These are phyloP conservation scores for Dactylellina drechsleri DNA, from an alignment of 2,329 filamentous ascomycete genomes.

Conservation along the genomic window DNA sequence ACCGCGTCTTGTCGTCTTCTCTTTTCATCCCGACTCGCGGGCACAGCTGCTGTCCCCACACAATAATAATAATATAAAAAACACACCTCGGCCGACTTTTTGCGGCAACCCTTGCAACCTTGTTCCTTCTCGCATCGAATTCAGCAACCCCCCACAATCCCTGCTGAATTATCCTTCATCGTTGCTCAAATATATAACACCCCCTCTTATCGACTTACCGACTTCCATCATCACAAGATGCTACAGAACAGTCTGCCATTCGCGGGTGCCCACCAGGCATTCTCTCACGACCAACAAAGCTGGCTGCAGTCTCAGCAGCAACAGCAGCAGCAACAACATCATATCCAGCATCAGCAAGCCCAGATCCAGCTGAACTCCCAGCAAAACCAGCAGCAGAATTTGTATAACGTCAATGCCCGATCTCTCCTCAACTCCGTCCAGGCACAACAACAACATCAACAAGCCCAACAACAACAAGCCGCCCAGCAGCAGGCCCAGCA, in stretches of 20 bases:
- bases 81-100: neutral
- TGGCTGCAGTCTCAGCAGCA: slow-evolving; percentile 56
- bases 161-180: slow-evolving; percentile 1
- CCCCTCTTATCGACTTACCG: slow-evolving; percentile 8
- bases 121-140: neutral
- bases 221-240: slow-evolving; percentile 40
- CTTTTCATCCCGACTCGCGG: no score
- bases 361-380: slow-evolving; percentile 48
- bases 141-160: neutral
- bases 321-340: slow-evolving; percentile 56
- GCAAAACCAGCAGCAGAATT: slow-evolving; percentile 41
- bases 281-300: slow-evolving; percentile 58
- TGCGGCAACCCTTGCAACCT: neutral
- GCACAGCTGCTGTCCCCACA: no score
- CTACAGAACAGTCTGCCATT: slow-evolving; percentile 53
- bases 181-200: neutral
- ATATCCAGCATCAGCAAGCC: slow-evolving; percentile 55
- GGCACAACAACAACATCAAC: slow-evolving; percentile 41
- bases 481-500: slow-evolving; percentile 34
- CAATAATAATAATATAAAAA: neutral
- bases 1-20: no score
- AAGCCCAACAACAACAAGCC: slow-evolving; percentile 32
- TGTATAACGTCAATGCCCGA: slow-evolving; percentile 50
- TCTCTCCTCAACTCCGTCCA: slow-evolving; percentile 39
- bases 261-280: slow-evolving; percentile 56